Evolutionary conservation across 768 basidiomycete species (phyloP).

Genomic region (Podaxis carcinomalis): DNA sequence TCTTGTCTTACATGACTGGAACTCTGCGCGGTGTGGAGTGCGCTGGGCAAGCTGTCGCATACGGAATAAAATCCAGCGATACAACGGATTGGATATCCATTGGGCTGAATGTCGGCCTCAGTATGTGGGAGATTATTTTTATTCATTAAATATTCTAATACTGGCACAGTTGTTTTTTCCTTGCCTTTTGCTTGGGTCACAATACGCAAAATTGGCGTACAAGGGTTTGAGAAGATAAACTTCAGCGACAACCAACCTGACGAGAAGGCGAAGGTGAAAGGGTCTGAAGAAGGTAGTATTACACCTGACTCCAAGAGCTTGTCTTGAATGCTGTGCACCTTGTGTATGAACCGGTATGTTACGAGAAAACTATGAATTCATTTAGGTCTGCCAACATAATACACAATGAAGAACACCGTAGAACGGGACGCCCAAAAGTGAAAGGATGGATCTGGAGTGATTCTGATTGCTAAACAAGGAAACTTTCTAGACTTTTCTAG

Average conservation of each 20-base stretch:
- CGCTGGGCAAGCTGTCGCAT: slow-evolving; percentile 29
- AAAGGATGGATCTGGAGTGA: background rate
- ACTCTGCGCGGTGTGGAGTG: slow-evolving; percentile 28
- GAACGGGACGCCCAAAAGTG: background rate
- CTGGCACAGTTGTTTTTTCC: slow-evolving; percentile 22
- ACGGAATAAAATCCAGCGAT: slow-evolving; percentile 28
- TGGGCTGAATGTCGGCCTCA: slow-evolving; percentile 27
- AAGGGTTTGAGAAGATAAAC: slow-evolving; percentile 22
- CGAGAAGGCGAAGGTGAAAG: background rate
- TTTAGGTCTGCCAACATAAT: too few relatives aligned
- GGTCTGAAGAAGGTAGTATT: background rate
- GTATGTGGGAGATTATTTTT: slow-evolving; percentile 16
- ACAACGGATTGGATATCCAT: slow-evolving; percentile 30
- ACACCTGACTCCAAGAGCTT: background rate
- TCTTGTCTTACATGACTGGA: slow-evolving; percentile 30
- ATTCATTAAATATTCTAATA: background rate
- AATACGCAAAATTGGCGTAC: slow-evolving; percentile 27
- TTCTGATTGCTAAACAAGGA: background rate
- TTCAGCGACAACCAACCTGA: background rate
- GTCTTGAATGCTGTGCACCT: background rate
- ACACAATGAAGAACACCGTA: too few relatives aligned
- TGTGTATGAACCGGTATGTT: background rate
- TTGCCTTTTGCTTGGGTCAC: slow-evolving; percentile 27
- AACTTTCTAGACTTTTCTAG: background rate
- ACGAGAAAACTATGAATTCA: background rate